Percentiles rank a stretch among this genome's conserved stretches.
These are phyloP conservation scores for Trichophyton verrucosum DNA, from an alignment of 2,329 filamentous ascomycete species.

Conservation along the genomic window DNA sequence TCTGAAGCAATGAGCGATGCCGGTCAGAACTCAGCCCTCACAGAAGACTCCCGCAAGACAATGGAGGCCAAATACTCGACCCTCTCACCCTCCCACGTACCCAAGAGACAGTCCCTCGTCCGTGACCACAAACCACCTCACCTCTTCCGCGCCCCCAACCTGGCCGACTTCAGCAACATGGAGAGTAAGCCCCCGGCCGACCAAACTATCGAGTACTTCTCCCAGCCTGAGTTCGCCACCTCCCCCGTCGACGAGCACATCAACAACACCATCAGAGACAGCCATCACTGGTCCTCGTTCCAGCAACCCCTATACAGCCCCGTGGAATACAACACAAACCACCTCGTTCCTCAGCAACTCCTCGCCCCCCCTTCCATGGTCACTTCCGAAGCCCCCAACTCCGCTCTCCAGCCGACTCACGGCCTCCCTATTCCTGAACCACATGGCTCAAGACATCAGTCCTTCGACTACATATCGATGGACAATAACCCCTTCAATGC, in stretches of 20 bases:
- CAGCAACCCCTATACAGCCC: constrained; percentile 3
- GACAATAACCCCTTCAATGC: background rate
- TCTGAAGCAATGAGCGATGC: constrained; percentile 8
- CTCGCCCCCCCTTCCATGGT: background rate
- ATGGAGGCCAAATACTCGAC: background rate
- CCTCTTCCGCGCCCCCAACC: background rate
- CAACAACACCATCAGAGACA: background rate
- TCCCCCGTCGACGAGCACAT: constrained; percentile 5
- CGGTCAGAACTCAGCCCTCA: background rate
- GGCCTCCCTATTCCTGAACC: constrained; percentile 1
- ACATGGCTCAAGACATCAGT: constrained; percentile 1
- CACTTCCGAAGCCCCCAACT: background rate
- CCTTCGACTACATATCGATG: constrained; percentile 4
- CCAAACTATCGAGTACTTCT: constrained; percentile 3
- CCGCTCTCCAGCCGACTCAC: background rate
- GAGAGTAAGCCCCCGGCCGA: background rate
- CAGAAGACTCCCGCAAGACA: background rate
- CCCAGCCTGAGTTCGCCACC: constrained; percentile 1
- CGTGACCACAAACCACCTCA: background rate
- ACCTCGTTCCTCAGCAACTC: background rate
- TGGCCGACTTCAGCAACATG: background rate
- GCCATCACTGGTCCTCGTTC: constrained; percentile 4
- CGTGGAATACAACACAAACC: background rate
- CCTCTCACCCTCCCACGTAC: background rate
- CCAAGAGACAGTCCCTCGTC: background rate